Base-by-base conservation (phyloP, 176 grass and related monocot species). In the Lolium perenne region DNA sequence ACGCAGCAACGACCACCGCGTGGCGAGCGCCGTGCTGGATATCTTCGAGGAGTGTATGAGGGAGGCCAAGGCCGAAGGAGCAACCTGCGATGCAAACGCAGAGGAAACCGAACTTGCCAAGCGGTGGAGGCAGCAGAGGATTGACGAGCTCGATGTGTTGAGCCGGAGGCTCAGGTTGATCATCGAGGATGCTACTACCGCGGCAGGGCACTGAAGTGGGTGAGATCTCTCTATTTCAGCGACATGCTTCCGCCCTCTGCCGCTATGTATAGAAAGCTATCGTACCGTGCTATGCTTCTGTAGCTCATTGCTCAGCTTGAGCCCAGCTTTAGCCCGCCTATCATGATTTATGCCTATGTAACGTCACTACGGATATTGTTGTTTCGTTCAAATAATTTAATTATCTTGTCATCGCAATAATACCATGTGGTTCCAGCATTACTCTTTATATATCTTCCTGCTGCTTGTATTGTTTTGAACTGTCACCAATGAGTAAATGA, bases 41-140 rank as follows among this genome's bases (percentile, higher is more conserved):
- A 85, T 95, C 65, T 95, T 95, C 79, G 95, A 94, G 21, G 80
- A 91, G 16, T 98, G 95, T 53, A 26, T 95, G 54, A 92, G 87
- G 78, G 91, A 97, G 65, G 77, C 86, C 71, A 86, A 90, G 67
- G 85, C 38, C 15, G 80, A 69, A 25, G 47, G n/a, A 10, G 25
- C 68, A 7, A 49, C 47, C 32, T 63, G 3, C 21, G 59, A 67
- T 29, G 73, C 4, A 29, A 85, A 71, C 56, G 20, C 16, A 58
- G 80, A 81, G 47, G 87, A 86, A n/a, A 91, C 66, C 11, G 84
- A 84, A 48, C 79, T 91, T 7, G 61, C 82, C 25, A 91, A 85
- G 86, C 85, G 90, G 66, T 95, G 94, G 94, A 93, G 87, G 76
- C 82, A 16, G 0, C 91, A 91, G 78, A 93, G 91, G 89, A 88